These are phyloP conservation scores for Microstegium vimineum DNA, from an alignment of 176 grass and related monocot species.

Conservation along the genomic window DNA sequence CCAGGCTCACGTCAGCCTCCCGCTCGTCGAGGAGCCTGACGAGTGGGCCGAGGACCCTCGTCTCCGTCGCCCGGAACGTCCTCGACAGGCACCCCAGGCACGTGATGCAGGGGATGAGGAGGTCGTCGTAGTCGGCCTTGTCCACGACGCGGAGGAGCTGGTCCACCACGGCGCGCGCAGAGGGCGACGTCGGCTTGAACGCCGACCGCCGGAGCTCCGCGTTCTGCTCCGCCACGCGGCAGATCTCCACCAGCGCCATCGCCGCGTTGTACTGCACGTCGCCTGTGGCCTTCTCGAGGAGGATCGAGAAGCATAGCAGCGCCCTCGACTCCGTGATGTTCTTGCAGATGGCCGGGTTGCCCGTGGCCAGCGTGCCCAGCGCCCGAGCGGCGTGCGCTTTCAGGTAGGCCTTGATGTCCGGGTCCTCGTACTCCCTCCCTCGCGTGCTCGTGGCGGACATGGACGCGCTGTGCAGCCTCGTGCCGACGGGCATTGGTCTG, in stretches of 20 bases:
- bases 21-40: constrained; percentile 76
- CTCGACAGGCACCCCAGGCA: constrained; percentile 77
- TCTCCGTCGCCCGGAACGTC: constrained; percentile 89
- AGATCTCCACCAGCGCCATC: constrained; percentile 82
- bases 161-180: constrained; percentile 77
- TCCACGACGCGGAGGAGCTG: constrained; percentile 73
- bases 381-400: constrained; percentile 79
- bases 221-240: constrained; percentile 62
- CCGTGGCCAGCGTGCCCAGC: constrained; percentile 61
- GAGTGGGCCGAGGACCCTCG: constrained; percentile 66
- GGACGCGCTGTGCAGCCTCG: constrained; percentile 39
- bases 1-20: constrained; percentile 48
- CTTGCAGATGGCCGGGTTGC: constrained; percentile 74
- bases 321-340: constrained; percentile 90
- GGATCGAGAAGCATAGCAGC: constrained; percentile 74
- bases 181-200: constrained; percentile 82
- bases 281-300: constrained; percentile 58
- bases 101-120: constrained; percentile 69
- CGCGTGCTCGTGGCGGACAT: constrained; percentile 51
- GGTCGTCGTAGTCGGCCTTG: constrained; percentile 71
- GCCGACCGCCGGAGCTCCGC: constrained; percentile 70
- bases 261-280: constrained; percentile 77
- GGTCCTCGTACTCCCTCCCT: constrained; percentile 62
- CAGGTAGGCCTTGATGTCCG: constrained; percentile 66
- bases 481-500: not conserved